These are phyloP conservation scores for Lepidium sativum DNA, from an alignment of 345 rosid genomes.

Conservation along the genomic window DNA sequence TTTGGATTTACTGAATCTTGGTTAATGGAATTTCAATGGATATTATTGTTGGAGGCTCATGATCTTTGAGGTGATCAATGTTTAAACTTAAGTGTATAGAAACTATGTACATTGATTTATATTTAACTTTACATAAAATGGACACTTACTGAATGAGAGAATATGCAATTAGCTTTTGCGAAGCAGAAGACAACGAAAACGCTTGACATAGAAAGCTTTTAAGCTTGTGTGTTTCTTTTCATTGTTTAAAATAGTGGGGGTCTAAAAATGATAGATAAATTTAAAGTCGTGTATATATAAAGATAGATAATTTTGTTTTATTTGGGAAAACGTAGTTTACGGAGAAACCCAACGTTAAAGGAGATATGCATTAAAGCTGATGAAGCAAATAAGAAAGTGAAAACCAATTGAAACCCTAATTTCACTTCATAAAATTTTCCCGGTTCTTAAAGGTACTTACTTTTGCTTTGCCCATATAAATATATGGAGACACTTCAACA, in stretches of 20 bases:
- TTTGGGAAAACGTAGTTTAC: conserved; percentile 15
- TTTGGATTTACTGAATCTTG: too few species aligned
- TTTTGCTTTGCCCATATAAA: conserved; percentile 20
- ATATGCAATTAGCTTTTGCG: conserved; percentile 14
- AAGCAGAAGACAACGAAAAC: conserved; percentile 13
- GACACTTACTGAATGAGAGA: neutral
- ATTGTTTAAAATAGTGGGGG: conserved; percentile 8
- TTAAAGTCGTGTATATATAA: conserved; percentile 3
- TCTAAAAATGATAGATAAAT: neutral
- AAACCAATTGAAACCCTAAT: conserved; percentile 32
- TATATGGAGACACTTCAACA: conserved; percentile 3
- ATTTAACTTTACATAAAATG: neutral
- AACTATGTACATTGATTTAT: neutral
- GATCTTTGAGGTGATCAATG: too few species aligned
- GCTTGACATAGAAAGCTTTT: conserved; percentile 14
- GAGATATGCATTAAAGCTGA: conserved; percentile 37
- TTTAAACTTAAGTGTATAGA: too few species aligned
- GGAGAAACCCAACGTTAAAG: conserved; percentile 13
- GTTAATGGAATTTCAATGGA: too few species aligned
- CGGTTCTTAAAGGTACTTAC: conserved; percentile 16
- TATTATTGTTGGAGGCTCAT: too few species aligned
- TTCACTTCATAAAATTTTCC: conserved; percentile 30
- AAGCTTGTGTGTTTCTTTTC: neutral
- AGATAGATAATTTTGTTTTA: conserved; percentile 3
- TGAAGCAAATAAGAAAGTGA: conserved; percentile 40